Percentiles rank a stretch among this genome's conserved stretches.
phyloP scores from a whole-genome alignment of 768 basidiomycete genomes.

The Termitomyces sp. region DNA sequence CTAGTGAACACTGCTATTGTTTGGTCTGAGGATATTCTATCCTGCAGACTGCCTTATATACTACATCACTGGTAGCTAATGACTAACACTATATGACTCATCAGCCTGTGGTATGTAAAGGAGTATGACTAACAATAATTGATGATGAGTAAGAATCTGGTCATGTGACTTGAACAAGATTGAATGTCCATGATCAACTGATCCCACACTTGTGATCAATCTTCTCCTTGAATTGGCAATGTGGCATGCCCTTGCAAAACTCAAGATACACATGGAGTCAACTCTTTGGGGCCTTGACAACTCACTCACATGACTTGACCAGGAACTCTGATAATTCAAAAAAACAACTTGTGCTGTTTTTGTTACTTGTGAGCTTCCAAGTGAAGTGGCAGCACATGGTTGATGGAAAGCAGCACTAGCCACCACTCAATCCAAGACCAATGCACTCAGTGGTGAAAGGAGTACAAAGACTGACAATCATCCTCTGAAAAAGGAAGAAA shows the following conservation, averaged over 20 bases:
- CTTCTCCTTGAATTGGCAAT: conserved; percentile 17
- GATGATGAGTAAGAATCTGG: too few species aligned
- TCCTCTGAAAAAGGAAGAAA: not conserved
- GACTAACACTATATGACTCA: too few species aligned
- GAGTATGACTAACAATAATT: too few species aligned
- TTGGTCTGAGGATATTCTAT: too few species aligned
- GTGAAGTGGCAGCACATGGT: conserved; percentile 2
- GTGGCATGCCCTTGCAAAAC: conserved; percentile 25
- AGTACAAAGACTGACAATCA: not conserved
- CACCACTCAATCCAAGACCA: not conserved
- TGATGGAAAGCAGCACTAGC: not conserved
- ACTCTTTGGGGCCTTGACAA: conserved; percentile 6
- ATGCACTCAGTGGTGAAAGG: not conserved
- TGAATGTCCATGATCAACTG: too few species aligned
- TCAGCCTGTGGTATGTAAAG: too few species aligned
- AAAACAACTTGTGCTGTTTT: conserved; percentile 5
- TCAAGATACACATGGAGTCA: conserved; percentile 17
- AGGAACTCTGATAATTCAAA: conserved; percentile 6
- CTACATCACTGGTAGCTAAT: too few species aligned
- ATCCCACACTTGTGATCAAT: too few species aligned
- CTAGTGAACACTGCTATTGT: too few species aligned
- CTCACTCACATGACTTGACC: conserved; percentile 10
- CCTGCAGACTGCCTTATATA: too few species aligned
- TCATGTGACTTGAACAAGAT: too few species aligned
- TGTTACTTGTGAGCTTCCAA: conserved; percentile 8